Evolutionary conservation across 371 early-diverging fungal species (phyloP).

Genomic region (Apophysomyces trapeziformis): DNA sequence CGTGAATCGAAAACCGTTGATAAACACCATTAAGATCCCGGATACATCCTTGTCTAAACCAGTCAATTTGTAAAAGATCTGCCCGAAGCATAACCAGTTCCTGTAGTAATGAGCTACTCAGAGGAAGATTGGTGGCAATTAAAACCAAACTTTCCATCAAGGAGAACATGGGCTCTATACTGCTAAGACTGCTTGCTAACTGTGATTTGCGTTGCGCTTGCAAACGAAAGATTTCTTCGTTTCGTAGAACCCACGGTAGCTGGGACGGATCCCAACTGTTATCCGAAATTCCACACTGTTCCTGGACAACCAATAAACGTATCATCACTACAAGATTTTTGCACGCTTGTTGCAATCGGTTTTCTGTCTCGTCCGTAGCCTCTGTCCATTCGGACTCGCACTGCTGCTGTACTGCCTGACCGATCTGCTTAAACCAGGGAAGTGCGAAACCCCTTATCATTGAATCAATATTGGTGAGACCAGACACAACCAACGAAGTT

Average conservation of each 20-base stretch:
- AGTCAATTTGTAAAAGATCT: slow-evolving; percentile 41
- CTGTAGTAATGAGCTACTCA: slow-evolving; percentile 46
- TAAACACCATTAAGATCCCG: slow-evolving; percentile 52
- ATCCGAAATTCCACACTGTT: slow-evolving; percentile 19
- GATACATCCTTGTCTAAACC: slow-evolving; percentile 52
- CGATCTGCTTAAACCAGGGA: slow-evolving; percentile 46
- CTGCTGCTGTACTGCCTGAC: slow-evolving; percentile 36
- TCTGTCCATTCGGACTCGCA: slow-evolving; percentile 28
- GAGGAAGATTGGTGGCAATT: slow-evolving; percentile 44
- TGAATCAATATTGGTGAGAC: slow-evolving; percentile 44
- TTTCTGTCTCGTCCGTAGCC: slow-evolving; percentile 33
- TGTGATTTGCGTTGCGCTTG: slow-evolving; percentile 36
- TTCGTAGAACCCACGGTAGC: slow-evolving; percentile 34
- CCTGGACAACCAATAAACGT: slow-evolving; percentile 55
- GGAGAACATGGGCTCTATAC: slow-evolving; percentile 45
- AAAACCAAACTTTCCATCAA: slow-evolving; percentile 40
- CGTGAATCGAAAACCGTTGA: slow-evolving; percentile 46
- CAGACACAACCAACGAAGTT: slow-evolving; percentile 48
- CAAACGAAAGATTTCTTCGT: slow-evolving; percentile 41
- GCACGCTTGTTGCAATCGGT: slow-evolving; percentile 42
- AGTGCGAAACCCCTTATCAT: slow-evolving; percentile 48
- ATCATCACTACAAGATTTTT: slow-evolving; percentile 53
- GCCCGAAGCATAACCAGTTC: slow-evolving; percentile 44
- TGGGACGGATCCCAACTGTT: slow-evolving; percentile 10
- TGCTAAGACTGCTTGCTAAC: slow-evolving; percentile 37